Percentiles rank a stretch among this genome's conserved stretches.
phyloP scores from a whole-genome alignment of 345 rosid species.

The Pseudoturritis turrita region DNA sequence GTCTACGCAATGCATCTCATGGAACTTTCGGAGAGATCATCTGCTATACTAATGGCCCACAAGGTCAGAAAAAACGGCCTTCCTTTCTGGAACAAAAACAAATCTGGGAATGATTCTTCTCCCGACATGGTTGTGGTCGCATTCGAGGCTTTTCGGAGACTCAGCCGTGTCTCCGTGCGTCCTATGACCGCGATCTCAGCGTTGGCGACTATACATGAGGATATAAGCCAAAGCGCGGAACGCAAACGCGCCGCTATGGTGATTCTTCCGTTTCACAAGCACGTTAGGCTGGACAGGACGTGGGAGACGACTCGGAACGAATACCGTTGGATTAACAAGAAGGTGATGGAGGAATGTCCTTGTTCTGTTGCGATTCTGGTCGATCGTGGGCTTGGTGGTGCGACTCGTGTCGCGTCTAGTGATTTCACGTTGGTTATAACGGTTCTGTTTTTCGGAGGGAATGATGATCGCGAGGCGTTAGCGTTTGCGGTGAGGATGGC shows the following conservation, averaged over 20 bases:
- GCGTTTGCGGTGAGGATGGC: conserved; percentile 75
- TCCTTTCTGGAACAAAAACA: conserved; percentile 82
- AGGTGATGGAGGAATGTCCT: conserved; percentile 58
- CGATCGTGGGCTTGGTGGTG: conserved; percentile 87
- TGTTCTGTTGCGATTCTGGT: conserved; percentile 83
- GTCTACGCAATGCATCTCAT: conserved; percentile 90
- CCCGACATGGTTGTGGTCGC: conserved; percentile 68
- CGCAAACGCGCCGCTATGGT: conserved; percentile 55
- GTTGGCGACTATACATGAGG: conserved; percentile 60
- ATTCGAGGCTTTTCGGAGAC: conserved; percentile 61
- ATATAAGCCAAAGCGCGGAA: conserved; percentile 59
- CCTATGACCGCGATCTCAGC: conserved; percentile 88
- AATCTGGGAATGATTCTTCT: conserved; percentile 6
- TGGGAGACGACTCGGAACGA: conserved; percentile 60
- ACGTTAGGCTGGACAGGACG: conserved; percentile 58
- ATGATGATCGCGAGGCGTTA: conserved; percentile 80
- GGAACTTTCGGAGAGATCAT: conserved; percentile 90
- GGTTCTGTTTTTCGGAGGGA: conserved; percentile 72
- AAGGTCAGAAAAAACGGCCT: conserved; percentile 76
- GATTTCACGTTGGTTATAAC: conserved; percentile 50
- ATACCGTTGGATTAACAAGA: conserved; percentile 48
- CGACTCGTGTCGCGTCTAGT: conserved; percentile 62
- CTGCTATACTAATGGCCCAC: conserved; percentile 87
- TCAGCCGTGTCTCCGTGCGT: conserved; percentile 58
- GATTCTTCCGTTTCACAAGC: conserved; percentile 80